Conservation (phyloP, 345 rosid species). For the Arabis hirsuta region DNA sequence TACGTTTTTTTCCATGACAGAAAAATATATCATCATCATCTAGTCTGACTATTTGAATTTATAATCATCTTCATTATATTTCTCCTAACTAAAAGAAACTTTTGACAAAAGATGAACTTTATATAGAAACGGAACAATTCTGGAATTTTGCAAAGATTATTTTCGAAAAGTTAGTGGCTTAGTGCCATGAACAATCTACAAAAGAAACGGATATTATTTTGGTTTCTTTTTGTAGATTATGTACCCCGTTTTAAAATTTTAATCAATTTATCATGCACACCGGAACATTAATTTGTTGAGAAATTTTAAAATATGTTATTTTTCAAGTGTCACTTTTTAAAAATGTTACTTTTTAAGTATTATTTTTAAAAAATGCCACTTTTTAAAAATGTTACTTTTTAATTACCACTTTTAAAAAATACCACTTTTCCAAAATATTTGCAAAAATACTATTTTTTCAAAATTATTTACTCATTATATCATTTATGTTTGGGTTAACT, state of each 20-base stretch:
- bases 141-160: neutral
- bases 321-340: no score
- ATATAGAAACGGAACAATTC: neutral
- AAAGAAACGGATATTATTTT: constrained; percentile 1
- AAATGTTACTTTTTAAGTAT: no score
- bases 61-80: neutral
- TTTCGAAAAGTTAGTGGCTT: neutral
- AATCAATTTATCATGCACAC: neutral
- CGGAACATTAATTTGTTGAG: neutral
- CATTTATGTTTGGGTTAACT: no score
- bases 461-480: no score
- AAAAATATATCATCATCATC: neutral
- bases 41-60: constrained; percentile 4
- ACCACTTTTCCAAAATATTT: no score
- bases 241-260: neutral
- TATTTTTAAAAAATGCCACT: no score
- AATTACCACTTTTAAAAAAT: no score
- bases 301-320: no score
- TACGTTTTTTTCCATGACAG: neutral
- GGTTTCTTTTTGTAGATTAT: neutral
- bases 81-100: neutral
- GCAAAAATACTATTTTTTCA: no score
- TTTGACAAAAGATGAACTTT: constrained; percentile 12
- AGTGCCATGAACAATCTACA: constrained; percentile 1
- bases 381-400: no score